These are phyloP conservation scores for Chrysanthemum seticuspe DNA, from an alignment of 129 eudicot genomes.

Conservation along the genomic window DNA sequence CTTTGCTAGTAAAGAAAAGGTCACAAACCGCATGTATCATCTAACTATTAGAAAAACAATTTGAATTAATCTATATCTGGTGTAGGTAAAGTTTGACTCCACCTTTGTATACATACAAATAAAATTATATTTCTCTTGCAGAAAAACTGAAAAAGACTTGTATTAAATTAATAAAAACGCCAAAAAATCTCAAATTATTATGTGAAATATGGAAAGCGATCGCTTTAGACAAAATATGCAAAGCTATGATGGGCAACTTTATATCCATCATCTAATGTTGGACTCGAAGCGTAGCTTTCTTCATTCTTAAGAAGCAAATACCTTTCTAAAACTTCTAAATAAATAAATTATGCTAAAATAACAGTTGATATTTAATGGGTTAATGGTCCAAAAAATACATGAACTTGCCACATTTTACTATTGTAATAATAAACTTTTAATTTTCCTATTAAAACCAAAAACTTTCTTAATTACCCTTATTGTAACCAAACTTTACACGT, in stretches of 20 bases:
- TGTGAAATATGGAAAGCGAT: not conserved
- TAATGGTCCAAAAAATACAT: too few species aligned
- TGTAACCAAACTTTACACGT: too few species aligned
- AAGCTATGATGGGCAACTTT: not conserved
- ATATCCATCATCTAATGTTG: conserved; percentile 18
- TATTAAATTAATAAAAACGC: not conserved
- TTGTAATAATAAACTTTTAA: too few species aligned
- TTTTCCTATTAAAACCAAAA: too few species aligned
- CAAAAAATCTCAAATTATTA: not conserved
- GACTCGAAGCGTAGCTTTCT: conserved; percentile 1
- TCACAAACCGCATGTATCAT: too few species aligned
- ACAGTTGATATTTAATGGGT: too few species aligned
- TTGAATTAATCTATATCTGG: not conserved
- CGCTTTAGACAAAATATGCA: conserved; percentile 13
- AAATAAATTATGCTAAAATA: too few species aligned
- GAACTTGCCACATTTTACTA: too few species aligned
- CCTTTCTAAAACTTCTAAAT: not conserved
- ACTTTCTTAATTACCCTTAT: too few species aligned
- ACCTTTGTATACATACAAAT: not conserved
- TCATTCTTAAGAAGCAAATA: not conserved
- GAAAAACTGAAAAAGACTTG: not conserved
- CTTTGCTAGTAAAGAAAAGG: too few species aligned
- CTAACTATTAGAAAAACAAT: too few species aligned
- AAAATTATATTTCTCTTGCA: not conserved
- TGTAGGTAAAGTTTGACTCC: not conserved